Conservation (phyloP, 2,329 filamentous ascomycete species). For the Didymella exigua region DNA sequence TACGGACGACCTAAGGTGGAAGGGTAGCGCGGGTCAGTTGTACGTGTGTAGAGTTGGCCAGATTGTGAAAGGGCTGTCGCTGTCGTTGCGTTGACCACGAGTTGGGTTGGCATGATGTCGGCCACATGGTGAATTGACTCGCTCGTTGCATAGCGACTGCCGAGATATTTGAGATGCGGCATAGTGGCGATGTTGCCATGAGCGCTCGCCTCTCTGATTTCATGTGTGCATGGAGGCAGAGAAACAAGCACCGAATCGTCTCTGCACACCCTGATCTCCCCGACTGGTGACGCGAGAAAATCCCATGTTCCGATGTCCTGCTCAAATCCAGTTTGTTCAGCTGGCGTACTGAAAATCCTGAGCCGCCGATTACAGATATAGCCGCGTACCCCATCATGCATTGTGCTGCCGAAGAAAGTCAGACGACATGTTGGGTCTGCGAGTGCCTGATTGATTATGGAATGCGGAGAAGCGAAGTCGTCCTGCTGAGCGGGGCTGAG, state of each 20-base stretch:
- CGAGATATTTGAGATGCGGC: not conserved
- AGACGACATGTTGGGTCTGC: not conserved
- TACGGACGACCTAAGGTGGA: slow-evolving; percentile 30
- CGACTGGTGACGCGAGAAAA: not conserved
- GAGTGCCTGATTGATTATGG: not conserved
- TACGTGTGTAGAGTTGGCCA: slow-evolving; percentile 30
- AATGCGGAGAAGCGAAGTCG: not conserved
- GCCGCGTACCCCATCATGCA: slow-evolving; percentile 32
- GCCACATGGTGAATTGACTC: not conserved
- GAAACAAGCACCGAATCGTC: not conserved
- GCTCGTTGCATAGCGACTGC: not conserved
- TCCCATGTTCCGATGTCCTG: not conserved
- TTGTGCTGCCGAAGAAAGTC: slow-evolving; percentile 27
- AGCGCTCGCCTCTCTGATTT: not conserved
- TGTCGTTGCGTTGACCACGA: slow-evolving; percentile 30
- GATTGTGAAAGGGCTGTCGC: slow-evolving; percentile 23
- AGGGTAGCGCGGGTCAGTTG: slow-evolving; percentile 32
- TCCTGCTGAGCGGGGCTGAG: slow-evolving; percentile 19
- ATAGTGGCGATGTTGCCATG: not conserved
- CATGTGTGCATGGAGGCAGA: not conserved
- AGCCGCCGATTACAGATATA: slow-evolving; percentile 15
- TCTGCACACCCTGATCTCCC: not conserved
- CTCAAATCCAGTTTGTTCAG: not conserved
- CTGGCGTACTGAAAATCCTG: slow-evolving; percentile 18
- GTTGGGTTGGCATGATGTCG: slow-evolving; percentile 7